A percentile compares a stretch with the other conserved stretches of the same genome.
phyloP scores from a whole-genome alignment of 2,329 filamentous ascomycete genomes.

The Diatrype stigma region DNA sequence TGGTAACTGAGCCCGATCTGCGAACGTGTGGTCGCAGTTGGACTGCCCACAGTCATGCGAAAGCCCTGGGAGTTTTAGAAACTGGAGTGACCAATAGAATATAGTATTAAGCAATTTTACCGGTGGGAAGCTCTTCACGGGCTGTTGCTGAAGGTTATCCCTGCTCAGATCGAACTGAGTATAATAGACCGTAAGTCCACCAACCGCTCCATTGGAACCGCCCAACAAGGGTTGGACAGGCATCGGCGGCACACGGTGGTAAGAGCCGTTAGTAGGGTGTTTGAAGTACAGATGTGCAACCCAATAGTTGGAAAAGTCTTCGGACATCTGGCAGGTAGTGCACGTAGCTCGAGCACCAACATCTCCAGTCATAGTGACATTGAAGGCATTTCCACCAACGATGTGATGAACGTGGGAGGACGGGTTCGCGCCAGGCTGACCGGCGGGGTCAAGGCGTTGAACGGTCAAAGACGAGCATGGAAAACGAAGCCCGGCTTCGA shows the following conservation, averaged over 20 bases:
- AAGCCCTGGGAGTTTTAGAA: constrained; percentile 29
- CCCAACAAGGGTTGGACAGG: constrained; percentile 22
- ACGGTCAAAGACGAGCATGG: constrained; percentile 12
- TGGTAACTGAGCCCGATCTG: constrained; percentile 34
- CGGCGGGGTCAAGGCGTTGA: constrained; percentile 14
- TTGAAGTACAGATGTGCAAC: constrained; percentile 20
- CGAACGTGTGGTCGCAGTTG: constrained; percentile 12
- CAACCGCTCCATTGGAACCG: constrained; percentile 15
- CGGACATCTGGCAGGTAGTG: constrained; percentile 21
- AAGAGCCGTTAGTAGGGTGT: constrained; percentile 23
- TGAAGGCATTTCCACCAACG: constrained; percentile 16
- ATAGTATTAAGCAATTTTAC: constrained; percentile 13
- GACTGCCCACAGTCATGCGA: constrained; percentile 38
- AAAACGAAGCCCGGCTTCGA: constrained; percentile 14
- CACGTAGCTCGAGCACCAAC: constrained; percentile 13
- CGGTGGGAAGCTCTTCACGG: constrained; percentile 38
- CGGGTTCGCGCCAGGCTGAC: constrained; percentile 10
- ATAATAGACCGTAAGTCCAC: constrained; percentile 25
- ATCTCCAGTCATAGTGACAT: constrained; percentile 10
- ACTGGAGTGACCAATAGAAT: neutral
- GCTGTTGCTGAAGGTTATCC: constrained; percentile 21
- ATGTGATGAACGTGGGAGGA: constrained; percentile 17
- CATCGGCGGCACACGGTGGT: constrained; percentile 21
- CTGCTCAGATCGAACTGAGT: constrained; percentile 19
- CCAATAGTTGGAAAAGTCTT: constrained; percentile 24